Evolutionary conservation across 805 yeast genomes (phyloP), one percentile per base, ranked within the genome.

Genomic region (Metschnikowia baotianmanensis): DNA sequence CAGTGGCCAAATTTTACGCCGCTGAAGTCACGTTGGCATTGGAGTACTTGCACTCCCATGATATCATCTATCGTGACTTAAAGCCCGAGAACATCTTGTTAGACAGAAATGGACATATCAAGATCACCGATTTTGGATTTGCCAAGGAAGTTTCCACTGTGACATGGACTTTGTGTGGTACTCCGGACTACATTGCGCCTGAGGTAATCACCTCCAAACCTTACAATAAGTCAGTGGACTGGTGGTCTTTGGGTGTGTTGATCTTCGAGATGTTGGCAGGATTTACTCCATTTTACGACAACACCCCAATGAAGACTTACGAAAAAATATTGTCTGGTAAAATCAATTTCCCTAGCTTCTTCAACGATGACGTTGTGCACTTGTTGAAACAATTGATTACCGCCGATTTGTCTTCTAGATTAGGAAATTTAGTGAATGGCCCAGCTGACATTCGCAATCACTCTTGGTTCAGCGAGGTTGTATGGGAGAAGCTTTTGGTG

Each of bases 181-280:
- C 83, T 1, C 83, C 83, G 0, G 83, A 78, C 58, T 78, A 78
- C 55, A 78, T 78, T 39, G 83, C 83, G 1, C 83, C 83, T 4
- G 83, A 78, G 53, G 82, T 78, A n/a, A 78, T 78, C 19, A 77
- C 83, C 3, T 76, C 80, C 9, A 75, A 77, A 50, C 82, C 83
- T 2, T 78, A 78, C 59, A 78, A 78, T 58, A 77, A 77, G 52
- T 72, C 80, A 2, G 82, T 78, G 18, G 83, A 78, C 58, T 78
- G 82, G 82, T 78, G 83, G 83, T 74, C 80, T 2, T 71, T 78
- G 48, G 83, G 83, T 21, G 76, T 78, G 16, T 65, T 78, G 10
- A 63, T 91, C 42, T 93, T 91, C 68, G 99, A 93, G 63, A 83
- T 93, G 57, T 57, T 88, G 29, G 86, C 83, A 59, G 99, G 99